These are phyloP conservation scores for Nicotiana sylvestris DNA, from an alignment of 257 asterid genomes.

Conservation along the genomic window DNA sequence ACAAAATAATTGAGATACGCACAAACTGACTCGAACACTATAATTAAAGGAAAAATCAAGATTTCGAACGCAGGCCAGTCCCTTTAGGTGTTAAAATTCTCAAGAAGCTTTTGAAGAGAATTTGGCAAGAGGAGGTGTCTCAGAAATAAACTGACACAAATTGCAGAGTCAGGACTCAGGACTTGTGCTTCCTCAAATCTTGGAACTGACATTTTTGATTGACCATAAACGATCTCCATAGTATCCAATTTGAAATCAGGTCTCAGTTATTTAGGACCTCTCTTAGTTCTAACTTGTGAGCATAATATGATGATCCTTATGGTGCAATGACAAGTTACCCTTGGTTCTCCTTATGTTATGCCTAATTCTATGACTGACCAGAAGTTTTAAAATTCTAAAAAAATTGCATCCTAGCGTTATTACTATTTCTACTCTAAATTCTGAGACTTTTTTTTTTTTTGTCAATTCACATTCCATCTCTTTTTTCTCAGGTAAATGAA, in stretches of 20 bases:
- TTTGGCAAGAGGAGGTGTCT: background rate
- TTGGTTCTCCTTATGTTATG: background rate
- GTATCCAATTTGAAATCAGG: background rate
- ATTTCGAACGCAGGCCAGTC: background rate
- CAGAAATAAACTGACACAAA: background rate
- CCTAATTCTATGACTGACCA: constrained; percentile 7
- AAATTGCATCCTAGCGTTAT: background rate
- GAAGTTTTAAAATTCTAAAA: background rate
- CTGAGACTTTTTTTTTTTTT: too few species aligned
- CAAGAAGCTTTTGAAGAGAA: background rate
- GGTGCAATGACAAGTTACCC: background rate
- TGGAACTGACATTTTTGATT: background rate
- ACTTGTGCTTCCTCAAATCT: background rate
- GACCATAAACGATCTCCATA: background rate
- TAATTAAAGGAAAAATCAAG: background rate
- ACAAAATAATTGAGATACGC: background rate
- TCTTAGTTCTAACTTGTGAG: background rate
- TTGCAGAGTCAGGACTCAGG: background rate
- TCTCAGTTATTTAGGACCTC: background rate
- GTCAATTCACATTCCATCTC: background rate
- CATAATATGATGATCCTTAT: too few species aligned
- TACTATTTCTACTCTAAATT: background rate
- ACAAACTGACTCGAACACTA: background rate
- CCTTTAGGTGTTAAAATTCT: background rate
- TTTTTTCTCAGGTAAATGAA: too few species aligned